Base-by-base conservation (phyloP, 805 yeast species). In the Pichia rugopelliculosa region DNA sequence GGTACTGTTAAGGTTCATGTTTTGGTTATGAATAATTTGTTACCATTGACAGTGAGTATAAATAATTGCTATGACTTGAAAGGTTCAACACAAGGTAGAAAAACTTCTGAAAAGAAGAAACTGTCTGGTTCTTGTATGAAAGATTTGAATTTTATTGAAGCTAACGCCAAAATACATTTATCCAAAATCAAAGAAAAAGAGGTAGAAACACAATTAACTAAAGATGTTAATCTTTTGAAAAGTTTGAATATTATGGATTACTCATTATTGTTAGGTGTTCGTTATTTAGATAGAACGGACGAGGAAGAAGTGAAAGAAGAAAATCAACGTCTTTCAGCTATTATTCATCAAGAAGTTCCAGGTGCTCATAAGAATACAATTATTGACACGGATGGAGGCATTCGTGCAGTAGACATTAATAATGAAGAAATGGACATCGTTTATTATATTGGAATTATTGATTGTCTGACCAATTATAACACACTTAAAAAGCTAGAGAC, bases 11-110 rank as follows among this genome's bases (percentile, higher is more conserved):
- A 87, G 61, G 87, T 93, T 36, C 95, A 93, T 66, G 91, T 93
- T 56, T 73, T 93, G 46, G 96, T 93, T 30, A 93, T 93, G 99
- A 93, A 93, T 71, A 93, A 93, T 60, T 74, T 93, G 42, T 93
- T 95, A 67, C 98, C 99, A 0, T 95, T 97, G 7, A 87, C 87
- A 59, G 73, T 89, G 42, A 93, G 86, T 53, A 82, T 91, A 47
- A 95, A 89, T 62, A 69, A 76, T 38, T 86, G 89, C 38, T 93
- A 79, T 65, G 99, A 93, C 62, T 74, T 93, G 62, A 93, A 93
- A 62, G 99, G 99, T 1, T 88, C 96, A 0, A 79, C 95, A 0
- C 75, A 85, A 72, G 96, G 97, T 3, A 73, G 95, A 55, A 68
- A 65, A 53, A 88, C 84, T 0, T 65, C 62, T 9, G 60, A 55